Evolutionary conservation across 2,329 filamentous ascomycete genomes (phyloP), one percentile per base, ranked within the genome.

Genomic region (Cryphonectria nitschkei): DNA sequence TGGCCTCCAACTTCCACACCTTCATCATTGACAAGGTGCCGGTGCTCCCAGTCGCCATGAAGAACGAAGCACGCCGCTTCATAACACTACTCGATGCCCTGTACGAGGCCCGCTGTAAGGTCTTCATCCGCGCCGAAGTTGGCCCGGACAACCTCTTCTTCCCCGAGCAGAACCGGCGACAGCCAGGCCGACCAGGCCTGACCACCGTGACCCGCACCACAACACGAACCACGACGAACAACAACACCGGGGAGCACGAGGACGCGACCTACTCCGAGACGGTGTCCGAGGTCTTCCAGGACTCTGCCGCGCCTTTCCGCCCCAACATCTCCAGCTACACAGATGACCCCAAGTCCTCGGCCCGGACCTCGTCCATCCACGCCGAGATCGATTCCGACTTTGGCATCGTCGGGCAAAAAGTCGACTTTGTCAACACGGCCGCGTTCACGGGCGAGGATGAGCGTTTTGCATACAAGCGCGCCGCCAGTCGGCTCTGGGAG

Each of bases 401-500:
- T 74, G 84, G 82, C 19, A 66, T 71, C 32, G 78, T 81, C 67
- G 80, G 74, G 67, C 78, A 73, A 50, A 79, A 80, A 68, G 80
- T 87, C n/a, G 87, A 95, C 76, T 96, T 95, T 76, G 87, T 84
- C 65, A 89, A 90, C 73, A 86, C 90, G 0, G 71, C 72, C 14
- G 89, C 87, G 0, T 92, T 95, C 76, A 95, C 91, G 0, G 93
- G 93, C 16, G 92, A 95, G 78, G 93, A 95, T 78, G 93, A 95
- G 79, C 85, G 89, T 16, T 96, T 96, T 78, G 93, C 93, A 0
- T 95, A 94, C 75, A 93, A 93, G 79, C 85, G 93, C 34, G 93
- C 93, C 1, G 85, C 89, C 60, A 93, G 90, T 74, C 84, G 93
- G n/a, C 82, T 96, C 3, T 96, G 92, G 93, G 92, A 96, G 81